A percentile compares a stretch with the other conserved stretches of the same genome.
phyloP scores from a whole-genome alignment of 169 alveolate genomes.

The Plasmodium malariae region DNA sequence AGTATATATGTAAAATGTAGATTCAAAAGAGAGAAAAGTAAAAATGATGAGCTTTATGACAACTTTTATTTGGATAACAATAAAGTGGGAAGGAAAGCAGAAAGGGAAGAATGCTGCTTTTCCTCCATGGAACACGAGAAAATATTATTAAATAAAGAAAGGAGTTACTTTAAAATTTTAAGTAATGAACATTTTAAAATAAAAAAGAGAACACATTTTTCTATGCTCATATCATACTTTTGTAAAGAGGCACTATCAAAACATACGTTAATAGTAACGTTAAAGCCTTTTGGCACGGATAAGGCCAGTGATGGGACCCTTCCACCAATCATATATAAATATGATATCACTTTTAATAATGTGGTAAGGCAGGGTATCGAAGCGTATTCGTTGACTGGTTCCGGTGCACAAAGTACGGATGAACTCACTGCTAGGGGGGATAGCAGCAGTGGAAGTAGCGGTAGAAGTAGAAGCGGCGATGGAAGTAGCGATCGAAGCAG shows the following conservation, averaged over 20 bases:
- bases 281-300: conserved; percentile 15
- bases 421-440: not conserved
- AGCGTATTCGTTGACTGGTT: not conserved
- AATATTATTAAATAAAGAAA: conserved; percentile 26
- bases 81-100: not conserved
- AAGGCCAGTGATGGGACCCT: not conserved
- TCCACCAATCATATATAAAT: conserved; percentile 27
- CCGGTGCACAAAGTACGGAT: not conserved
- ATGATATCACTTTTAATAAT: conserved; percentile 29
- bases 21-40: not conserved
- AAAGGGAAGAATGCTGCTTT: not conserved
- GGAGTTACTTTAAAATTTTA: conserved; percentile 26
- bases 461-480: not conserved
- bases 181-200: conserved; percentile 49
- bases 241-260: conserved; percentile 23
- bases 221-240: conserved; percentile 38
- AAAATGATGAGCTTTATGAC: not conserved
- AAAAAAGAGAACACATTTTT: conserved; percentile 24
- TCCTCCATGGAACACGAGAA: not conserved
- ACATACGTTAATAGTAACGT: not conserved
- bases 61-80: no score
- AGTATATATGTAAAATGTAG: conserved; percentile 37
- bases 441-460: not conserved
- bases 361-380: not conserved
- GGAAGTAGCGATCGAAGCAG: no score